Evolutionary conservation across 805 yeast genomes (phyloP).

Genomic region (Nakazawaea ambrosiae): DNA sequence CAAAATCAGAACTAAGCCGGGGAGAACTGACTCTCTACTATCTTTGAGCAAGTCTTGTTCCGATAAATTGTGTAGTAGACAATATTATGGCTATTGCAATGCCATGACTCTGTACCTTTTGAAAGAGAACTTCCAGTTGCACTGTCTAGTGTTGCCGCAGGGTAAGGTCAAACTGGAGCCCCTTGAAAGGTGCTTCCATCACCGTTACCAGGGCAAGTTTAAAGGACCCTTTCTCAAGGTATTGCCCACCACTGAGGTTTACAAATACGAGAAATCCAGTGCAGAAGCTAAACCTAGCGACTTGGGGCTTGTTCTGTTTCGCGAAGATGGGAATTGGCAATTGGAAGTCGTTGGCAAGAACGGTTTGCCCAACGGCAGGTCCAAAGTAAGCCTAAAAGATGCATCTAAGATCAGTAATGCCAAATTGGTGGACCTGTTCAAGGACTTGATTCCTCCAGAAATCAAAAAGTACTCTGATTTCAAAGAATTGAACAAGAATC

Average conservation of each 20-base stretch:
- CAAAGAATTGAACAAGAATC: neutral
- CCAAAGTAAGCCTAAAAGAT: neutral
- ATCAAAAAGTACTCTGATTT: conserved; percentile 10
- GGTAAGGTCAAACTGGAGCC: conserved; percentile 21
- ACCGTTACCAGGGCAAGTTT: conserved; percentile 12
- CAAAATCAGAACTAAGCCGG: conserved; percentile 85
- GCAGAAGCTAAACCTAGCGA: conserved; percentile 15
- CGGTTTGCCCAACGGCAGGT: conserved; percentile 56
- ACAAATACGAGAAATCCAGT: conserved; percentile 9
- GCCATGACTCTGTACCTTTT: conserved; percentile 31
- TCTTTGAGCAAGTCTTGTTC: conserved; percentile 83
- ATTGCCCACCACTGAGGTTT: conserved; percentile 12
- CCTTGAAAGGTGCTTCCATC: conserved; percentile 35
- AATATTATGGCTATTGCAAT: conserved; percentile 47
- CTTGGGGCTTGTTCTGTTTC: conserved; percentile 21
- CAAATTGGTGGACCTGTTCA: neutral
- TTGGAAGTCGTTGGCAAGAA: conserved; percentile 37
- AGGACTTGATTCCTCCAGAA: neutral
- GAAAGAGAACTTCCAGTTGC: conserved; percentile 29
- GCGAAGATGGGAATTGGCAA: conserved; percentile 11
- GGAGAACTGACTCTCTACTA: conserved; percentile 68
- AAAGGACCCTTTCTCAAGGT: conserved; percentile 10
- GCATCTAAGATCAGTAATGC: conserved; percentile 2
- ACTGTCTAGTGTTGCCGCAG: conserved; percentile 43
- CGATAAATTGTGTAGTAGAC: conserved; percentile 70